Evolutionary conservation across 2,329 filamentous ascomycete species (phyloP), one percentile per base, ranked within the genome.

Genomic region (Phialocephala subalpina): DNA sequence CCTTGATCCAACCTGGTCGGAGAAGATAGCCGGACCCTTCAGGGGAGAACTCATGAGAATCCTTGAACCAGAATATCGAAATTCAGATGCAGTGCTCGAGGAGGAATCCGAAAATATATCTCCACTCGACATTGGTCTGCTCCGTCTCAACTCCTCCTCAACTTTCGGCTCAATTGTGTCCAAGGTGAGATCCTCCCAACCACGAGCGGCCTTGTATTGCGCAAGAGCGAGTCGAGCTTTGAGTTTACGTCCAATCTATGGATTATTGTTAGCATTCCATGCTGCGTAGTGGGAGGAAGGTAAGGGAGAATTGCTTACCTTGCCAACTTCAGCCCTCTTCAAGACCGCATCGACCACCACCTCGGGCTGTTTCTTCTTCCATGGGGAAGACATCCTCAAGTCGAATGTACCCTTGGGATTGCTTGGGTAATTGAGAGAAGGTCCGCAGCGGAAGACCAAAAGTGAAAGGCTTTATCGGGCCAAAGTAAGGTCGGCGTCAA

Each of bases 141-240:
- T 86, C 12, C 64, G 69, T 80, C 91, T 88, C 77, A 94, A 84
- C 80, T 95, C 88, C 77, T 94, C 87, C 77, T 95, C 91, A 69
- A 95, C 83, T 77, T 90, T 92, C 60, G 93, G 93, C 80, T 97
- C 93, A 80, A 97, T 93, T 68, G 85, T 90, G 77, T 94, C 92
- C 75, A 97, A 87, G 69, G 91, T 92, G 77, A 97, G 86, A 79
- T 96, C 92, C 80, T 97, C 92, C 90, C 94, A 97, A 78, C 94
- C 94, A 82, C 97, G 92, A 81, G 97, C 94, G 72, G 96, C 94
- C 82, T 98, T 98, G 86, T 97, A 96, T 80, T 97, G 96, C 77
- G 96, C 96, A 70, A 98, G 88, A 66, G 96, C 95, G 67, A 99
- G 89, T 70, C 95, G 93, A 82, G 97, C 94, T 82, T 98, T 94